phyloP scores from a whole-genome alignment of 2,329 filamentous ascomycete genomes.

The Juglanconis sp. region DNA sequence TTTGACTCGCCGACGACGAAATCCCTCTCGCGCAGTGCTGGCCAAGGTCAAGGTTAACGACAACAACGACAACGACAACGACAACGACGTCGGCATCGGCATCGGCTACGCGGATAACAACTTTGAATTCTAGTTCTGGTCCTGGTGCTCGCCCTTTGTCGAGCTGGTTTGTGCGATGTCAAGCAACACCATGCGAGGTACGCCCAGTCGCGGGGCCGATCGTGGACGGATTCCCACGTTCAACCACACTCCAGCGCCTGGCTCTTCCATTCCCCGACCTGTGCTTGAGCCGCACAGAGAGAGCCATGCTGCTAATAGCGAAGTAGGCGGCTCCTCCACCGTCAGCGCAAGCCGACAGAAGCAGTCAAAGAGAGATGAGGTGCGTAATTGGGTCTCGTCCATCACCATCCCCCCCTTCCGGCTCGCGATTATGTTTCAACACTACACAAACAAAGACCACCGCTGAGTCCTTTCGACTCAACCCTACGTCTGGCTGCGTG shows the following conservation, averaged over 20 bases:
- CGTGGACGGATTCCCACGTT: slow-evolving; percentile 57
- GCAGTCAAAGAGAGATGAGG: slow-evolving; percentile 97
- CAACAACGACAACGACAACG: background rate
- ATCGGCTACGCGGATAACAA: background rate
- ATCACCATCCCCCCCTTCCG: background rate
- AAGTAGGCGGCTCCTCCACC: slow-evolving; percentile 57
- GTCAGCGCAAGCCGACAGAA: slow-evolving; percentile 94
- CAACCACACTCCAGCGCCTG: slow-evolving; percentile 53
- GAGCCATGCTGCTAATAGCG: slow-evolving; percentile 48
- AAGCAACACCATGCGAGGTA: slow-evolving; percentile 65
- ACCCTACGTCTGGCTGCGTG: background rate
- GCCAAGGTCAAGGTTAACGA: too few relatives aligned
- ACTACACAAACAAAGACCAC: background rate
- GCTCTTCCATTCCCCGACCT: slow-evolving; percentile 69
- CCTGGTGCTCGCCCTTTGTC: background rate
- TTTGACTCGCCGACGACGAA: background rate
- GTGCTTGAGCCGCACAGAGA: slow-evolving; percentile 50
- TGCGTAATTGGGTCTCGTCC: slow-evolving; percentile 42
- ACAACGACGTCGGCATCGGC: background rate
- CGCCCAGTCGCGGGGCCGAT: slow-evolving; percentile 59
- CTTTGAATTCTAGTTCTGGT: background rate
- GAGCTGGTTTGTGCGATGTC: slow-evolving; percentile 43
- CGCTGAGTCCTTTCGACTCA: background rate
- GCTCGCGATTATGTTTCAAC: background rate
- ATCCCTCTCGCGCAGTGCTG: background rate